A percentile compares a stretch with the other conserved stretches of the same genome.
Evolutionary conservation across 441 rosid species (phyloP).

Genomic region (Macaranga tanarius): DNA sequence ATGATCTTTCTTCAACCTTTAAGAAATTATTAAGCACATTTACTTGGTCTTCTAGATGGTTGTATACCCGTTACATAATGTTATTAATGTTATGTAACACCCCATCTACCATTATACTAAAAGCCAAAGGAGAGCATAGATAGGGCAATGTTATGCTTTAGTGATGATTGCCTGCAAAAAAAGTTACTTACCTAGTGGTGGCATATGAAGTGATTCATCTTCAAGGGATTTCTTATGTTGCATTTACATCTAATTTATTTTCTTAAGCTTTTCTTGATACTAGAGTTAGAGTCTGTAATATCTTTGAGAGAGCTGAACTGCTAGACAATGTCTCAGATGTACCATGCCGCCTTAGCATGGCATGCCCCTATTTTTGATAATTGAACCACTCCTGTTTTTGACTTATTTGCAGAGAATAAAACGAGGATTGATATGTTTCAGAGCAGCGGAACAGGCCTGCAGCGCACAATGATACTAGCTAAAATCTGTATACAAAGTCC

Average conservation of each 20-base stretch:
- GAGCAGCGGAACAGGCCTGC: constrained; percentile 64
- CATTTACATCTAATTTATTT: too few species aligned
- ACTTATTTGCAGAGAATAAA: constrained; percentile 61
- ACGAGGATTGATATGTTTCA: constrained; percentile 61
- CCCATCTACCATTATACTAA: neutral
- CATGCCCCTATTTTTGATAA: neutral
- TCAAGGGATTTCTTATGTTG: too few species aligned
- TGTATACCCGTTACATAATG: neutral
- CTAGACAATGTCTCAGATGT: neutral
- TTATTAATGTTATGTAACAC: neutral
- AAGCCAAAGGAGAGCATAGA: neutral
- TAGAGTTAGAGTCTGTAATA: too few species aligned
- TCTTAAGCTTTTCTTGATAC: too few species aligned
- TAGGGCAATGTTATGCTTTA: neutral
- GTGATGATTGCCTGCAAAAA: neutral
- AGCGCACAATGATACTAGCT: constrained; percentile 46
- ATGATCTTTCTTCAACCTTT: neutral
- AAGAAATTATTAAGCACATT: neutral
- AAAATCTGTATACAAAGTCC: constrained; percentile 5
- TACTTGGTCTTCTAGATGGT: neutral
- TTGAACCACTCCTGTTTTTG: neutral
- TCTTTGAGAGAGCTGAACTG: too few species aligned
- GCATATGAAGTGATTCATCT: neutral
- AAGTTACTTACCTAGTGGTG: neutral
- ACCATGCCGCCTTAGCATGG: neutral